Evolutionary conservation across 202 grass and related monocot genomes (phyloP), one percentile per base, ranked within the genome.

Genomic region (Musa balbisiana): DNA sequence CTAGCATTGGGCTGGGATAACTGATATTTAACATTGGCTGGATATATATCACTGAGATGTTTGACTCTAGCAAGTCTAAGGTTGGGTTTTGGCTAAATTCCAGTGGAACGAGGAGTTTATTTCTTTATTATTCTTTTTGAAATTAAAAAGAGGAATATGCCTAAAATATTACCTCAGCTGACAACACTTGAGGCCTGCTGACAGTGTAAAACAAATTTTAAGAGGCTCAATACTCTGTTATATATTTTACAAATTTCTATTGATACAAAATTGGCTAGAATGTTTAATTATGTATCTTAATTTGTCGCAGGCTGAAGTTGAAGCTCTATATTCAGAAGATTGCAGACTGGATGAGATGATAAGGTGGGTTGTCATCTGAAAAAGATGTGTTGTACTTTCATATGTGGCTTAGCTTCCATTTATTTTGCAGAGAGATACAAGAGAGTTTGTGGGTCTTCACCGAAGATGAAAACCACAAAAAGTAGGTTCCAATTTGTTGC

Each of bases 341-440:
- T 78, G 51, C 59, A 89, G 83, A 64, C 21, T 97, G 81, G 90
- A 97, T 81, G 79, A 80, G 20, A 89, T 86, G 86, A 93, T 97
- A 87, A 86, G 58, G 90, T 87, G 73, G 55, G 71, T 77, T 92
- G n/a, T 85, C n/a, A 52, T 53, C 79, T 1, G n/a, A 72, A 83
- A 64, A 59, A 21, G 55, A 56, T 63, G 68, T 27, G 51, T 75
- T 50, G 52, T 76, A 64, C 15, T 77, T 19, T 22, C n/a, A 43
- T 43, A 2, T 8, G 33, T 29, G 51, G 12, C 22, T 63, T 78
- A 78, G 60, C 51, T 51, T 23, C 83, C 83, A 62, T 53, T 80
- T 62, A 16, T 62, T 76, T 66, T 89, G 75, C 81, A 97, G 93
- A 73, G 84, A 91, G 71, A 72, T 81, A 49, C 73, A 91, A 87